Base-by-base conservation (phyloP, 495 filamentous ascomycete species). In the Thermochaetoides thermophila region DNA sequence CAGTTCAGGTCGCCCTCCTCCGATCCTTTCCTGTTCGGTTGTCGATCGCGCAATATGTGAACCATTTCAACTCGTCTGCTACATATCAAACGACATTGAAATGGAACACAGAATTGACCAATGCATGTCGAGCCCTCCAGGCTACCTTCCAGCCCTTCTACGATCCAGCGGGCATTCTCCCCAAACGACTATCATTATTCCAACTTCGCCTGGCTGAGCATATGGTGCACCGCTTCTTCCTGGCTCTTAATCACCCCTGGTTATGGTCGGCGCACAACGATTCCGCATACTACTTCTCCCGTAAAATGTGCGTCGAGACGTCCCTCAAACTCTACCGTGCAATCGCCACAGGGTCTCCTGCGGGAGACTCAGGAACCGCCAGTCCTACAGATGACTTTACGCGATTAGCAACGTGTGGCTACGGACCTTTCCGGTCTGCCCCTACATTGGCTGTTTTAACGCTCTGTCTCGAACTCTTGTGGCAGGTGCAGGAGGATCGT, bases 191-290 rank as follows among this genome's bases (percentile, higher is more conserved):
- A 17, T 56, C 56, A 0, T 26, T 49, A 15, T 60, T 57, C 27
- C 55, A 60, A 26, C 43, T 56, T 1, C 56, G 51, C 7, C 19
- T 62, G 8, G 47, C 55, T 0, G 60, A 61, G 32, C 45, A 61
- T 22, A 44, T 52, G 27, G 52, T 56, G 5, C 54, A 69, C 15
- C 71, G 73, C 29, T 74, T 69, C 48, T 67, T 78, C 39, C 46
- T 77, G 36, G 62, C 65, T 2, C 41, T 67, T 7, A 64, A 65
- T 32, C 42, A 52, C 14, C 54, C 59, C 3, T 61, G 56, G 43
- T 46, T 61, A 18, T 31, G 29, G 10, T 34, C 39, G 16, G 48
- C 56, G 0, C 40, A 55, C 9, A 44, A 45, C 17, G 55, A 65
- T 32, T 59, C 64, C 0, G 46, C 48, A 0, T 66, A 58, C 30